A percentile compares a stretch with the other conserved stretches of the same genome.
Conservation (phyloP, 2,329 filamentous ascomycete species). For the Colletotrichum sp. region DNA sequence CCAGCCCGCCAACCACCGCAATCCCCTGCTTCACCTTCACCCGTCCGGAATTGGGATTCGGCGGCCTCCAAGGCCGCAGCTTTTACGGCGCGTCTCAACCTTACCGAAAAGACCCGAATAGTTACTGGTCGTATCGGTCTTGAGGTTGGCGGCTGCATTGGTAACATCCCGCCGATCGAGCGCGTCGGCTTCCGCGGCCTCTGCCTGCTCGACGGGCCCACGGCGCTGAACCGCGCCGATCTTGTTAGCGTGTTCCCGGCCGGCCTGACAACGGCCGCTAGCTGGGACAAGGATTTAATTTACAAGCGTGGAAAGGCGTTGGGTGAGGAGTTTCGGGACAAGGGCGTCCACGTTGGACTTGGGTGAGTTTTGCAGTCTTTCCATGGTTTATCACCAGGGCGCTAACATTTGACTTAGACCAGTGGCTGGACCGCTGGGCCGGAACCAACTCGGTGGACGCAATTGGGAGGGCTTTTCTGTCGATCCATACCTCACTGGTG, state of each 20-base stretch:
- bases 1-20: slow-evolving; percentile 8
- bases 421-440: slow-evolving; percentile 76
- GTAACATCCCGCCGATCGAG: slow-evolving; percentile 62
- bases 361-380: slow-evolving; percentile 40
- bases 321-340: slow-evolving; percentile 71
- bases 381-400: not conserved
- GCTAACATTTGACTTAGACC: slow-evolving; percentile 44
- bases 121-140: slow-evolving; percentile 78
- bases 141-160: slow-evolving; percentile 73
- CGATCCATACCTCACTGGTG: slow-evolving; percentile 75
- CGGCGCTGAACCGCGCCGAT: slow-evolving; percentile 60
- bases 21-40: slow-evolving; percentile 10
- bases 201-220: slow-evolving; percentile 84
- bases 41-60: slow-evolving; percentile 58
- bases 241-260: slow-evolving; percentile 70
- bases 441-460: slow-evolving; percentile 74
- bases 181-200: slow-evolving; percentile 72
- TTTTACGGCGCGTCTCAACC: slow-evolving; percentile 72
- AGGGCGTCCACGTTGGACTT: slow-evolving; percentile 76
- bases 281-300: slow-evolving; percentile 81
- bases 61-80: slow-evolving; percentile 75
- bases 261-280: slow-evolving; percentile 78
- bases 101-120: slow-evolving; percentile 79
- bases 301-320: slow-evolving; percentile 72
- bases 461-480: slow-evolving; percentile 87